Evolutionary conservation across 2,329 filamentous ascomycete species (phyloP).

Genomic region (Scorias spongiosa): DNA sequence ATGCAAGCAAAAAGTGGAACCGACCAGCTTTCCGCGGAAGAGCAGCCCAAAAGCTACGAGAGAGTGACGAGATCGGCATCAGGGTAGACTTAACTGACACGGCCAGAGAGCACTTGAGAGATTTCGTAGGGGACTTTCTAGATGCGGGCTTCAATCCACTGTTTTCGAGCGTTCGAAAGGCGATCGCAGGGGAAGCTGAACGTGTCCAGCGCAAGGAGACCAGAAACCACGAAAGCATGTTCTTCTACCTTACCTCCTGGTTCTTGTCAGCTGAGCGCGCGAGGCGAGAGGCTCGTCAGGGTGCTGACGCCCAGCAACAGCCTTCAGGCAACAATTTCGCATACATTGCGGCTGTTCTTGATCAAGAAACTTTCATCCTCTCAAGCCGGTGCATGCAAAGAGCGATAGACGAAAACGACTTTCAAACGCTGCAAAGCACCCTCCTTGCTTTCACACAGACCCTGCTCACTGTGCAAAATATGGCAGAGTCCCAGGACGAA

Average conservation of each 20-base stretch:
- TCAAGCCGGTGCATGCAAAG: constrained; percentile 71
- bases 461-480: constrained; percentile 71
- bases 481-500: constrained; percentile 68
- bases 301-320: constrained; percentile 16
- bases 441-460: constrained; percentile 96
- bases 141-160: constrained; percentile 87
- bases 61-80: constrained; percentile 58
- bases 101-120: constrained; percentile 61
- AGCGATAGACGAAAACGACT: constrained; percentile 67
- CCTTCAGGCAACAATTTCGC: constrained; percentile 51
- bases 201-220: constrained; percentile 46
- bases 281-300: constrained; percentile 38
- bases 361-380: constrained; percentile 87
- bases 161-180: constrained; percentile 71
- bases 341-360: constrained; percentile 75
- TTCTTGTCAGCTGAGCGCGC: constrained; percentile 67
- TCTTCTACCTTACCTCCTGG: constrained; percentile 86
- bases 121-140: constrained; percentile 83
- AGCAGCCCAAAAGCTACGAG: constrained; percentile 27
- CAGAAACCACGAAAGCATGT: constrained; percentile 22
- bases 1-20: constrained; percentile 78
- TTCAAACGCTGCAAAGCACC: constrained; percentile 71
- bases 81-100: constrained; percentile 52
- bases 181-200: constrained; percentile 77
- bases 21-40: constrained; percentile 48